These are phyloP conservation scores for Tranzscheliella williamsii DNA, from an alignment of 1,284 basidiomycete genomes.

Conservation along the genomic window DNA sequence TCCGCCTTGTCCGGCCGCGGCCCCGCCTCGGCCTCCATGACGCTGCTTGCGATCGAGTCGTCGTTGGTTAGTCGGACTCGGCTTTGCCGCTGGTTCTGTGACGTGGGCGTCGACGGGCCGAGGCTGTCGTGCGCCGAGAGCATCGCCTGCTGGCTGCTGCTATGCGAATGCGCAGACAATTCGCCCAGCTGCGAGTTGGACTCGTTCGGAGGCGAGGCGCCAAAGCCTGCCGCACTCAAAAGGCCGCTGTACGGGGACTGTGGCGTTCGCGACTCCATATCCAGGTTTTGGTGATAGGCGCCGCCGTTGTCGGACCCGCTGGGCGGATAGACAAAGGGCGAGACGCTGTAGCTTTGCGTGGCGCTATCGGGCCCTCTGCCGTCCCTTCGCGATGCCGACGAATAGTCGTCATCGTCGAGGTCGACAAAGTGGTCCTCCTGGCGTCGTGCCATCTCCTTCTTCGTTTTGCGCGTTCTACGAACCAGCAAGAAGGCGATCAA, in stretches of 20 bases:
- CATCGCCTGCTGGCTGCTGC: constrained; percentile 12
- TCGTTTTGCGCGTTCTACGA: constrained; percentile 29
- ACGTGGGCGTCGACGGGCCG: too few relatives aligned
- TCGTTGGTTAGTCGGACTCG: not conserved
- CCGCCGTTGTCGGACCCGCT: not conserved
- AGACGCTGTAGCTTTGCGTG: constrained; percentile 23
- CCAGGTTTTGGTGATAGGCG: constrained; percentile 11
- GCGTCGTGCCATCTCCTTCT: constrained; percentile 33
- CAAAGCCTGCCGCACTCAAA: constrained; percentile 10
- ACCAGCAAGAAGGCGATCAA: constrained; percentile 36
- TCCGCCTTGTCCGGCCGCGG: constrained; percentile 12
- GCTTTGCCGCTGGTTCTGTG: too few relatives aligned
- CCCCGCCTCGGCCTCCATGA: constrained; percentile 7
- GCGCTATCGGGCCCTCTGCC: constrained; percentile 1
- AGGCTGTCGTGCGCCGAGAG: not conserved
- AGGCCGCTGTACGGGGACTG: constrained; percentile 16
- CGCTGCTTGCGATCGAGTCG: constrained; percentile 10
- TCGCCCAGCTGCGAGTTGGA: constrained; percentile 9
- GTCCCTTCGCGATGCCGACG: constrained; percentile 5
- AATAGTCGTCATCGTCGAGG: constrained; percentile 46
- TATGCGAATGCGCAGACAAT: constrained; percentile 7
- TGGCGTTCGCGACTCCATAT: constrained; percentile 14
- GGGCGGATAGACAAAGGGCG: constrained; percentile 41
- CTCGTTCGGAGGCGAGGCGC: constrained; percentile 2
- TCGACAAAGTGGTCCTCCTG: constrained; percentile 48